Evolutionary conservation across 495 filamentous ascomycete genomes (phyloP).

Genomic region (Hyaloscypha bicolor): DNA sequence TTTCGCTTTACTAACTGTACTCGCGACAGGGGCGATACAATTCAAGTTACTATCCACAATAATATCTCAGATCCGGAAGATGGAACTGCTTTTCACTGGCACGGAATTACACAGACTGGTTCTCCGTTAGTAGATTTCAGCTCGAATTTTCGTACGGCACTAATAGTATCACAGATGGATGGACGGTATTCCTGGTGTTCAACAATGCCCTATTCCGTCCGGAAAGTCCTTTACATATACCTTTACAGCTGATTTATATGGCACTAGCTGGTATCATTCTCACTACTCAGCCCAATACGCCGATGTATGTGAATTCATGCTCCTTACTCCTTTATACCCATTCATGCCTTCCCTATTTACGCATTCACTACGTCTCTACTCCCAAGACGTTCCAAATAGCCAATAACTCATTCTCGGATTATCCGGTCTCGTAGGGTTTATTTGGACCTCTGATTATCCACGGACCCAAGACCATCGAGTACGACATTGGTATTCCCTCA

Average conservation of each 20-base stretch:
- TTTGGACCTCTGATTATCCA: slow-evolving; percentile 47
- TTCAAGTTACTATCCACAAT: slow-evolving; percentile 59
- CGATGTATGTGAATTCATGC: slow-evolving; percentile 39
- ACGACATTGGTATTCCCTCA: slow-evolving; percentile 38
- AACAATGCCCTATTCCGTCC: slow-evolving; percentile 49
- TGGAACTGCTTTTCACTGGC: slow-evolving; percentile 49
- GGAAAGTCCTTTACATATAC: slow-evolving; percentile 51
- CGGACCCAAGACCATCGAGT: slow-evolving; percentile 35
- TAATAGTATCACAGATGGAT: slow-evolving; percentile 11
- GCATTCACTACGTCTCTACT: too few species aligned
- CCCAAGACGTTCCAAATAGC: too few species aligned
- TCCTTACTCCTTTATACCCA: too few species aligned
- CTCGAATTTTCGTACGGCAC: background rate
- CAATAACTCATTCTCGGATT: too few species aligned
- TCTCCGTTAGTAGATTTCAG: slow-evolving; percentile 12
- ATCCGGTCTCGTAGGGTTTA: too few species aligned
- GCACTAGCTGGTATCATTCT: slow-evolving; percentile 57
- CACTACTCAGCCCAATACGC: slow-evolving; percentile 44
- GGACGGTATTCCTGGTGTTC: slow-evolving; percentile 46
- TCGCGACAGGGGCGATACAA: slow-evolving; percentile 35
- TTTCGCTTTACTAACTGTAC: too few species aligned
- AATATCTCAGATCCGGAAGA: slow-evolving; percentile 41
- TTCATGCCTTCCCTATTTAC: too few species aligned
- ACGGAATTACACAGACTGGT: slow-evolving; percentile 42
- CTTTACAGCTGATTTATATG: slow-evolving; percentile 55